Conservation (phyloP, 352 stramenopile genomes). For the Pythium inflatum region DNA sequence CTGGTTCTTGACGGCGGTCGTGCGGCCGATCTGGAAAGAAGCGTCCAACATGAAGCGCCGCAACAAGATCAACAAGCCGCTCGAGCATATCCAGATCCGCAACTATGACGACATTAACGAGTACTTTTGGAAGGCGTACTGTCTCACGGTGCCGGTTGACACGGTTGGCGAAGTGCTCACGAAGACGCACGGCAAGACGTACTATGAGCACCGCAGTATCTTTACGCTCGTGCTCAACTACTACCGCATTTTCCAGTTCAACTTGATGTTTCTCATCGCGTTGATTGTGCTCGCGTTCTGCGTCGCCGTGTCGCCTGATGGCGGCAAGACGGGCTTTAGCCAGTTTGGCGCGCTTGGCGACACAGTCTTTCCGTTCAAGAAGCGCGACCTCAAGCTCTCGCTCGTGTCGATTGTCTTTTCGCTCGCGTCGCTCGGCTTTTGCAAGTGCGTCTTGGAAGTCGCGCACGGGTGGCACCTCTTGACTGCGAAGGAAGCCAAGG, state of each 20-base stretch:
- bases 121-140: slow-evolving; percentile 81
- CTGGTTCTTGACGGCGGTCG: slow-evolving; percentile 66
- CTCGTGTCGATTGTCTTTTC: slow-evolving; percentile 41
- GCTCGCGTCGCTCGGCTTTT: slow-evolving; percentile 33
- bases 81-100: slow-evolving; percentile 82
- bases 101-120: slow-evolving; percentile 92
- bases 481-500: slow-evolving; percentile 28
- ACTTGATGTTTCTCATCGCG: slow-evolving; percentile 51
- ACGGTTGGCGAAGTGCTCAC: slow-evolving; percentile 67
- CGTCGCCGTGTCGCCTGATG: slow-evolving; percentile 39
- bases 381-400: slow-evolving; percentile 48
- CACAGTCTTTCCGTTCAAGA: slow-evolving; percentile 38
- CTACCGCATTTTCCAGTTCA: slow-evolving; percentile 55
- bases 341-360: slow-evolving; percentile 42
- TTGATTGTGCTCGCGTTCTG: slow-evolving; percentile 41
- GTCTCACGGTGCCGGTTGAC: slow-evolving; percentile 71
- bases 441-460: slow-evolving; percentile 45
- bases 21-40: slow-evolving; percentile 79
- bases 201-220: slow-evolving; percentile 85
- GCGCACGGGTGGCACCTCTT: slow-evolving; percentile 48
- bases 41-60: slow-evolving; percentile 75
- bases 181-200: slow-evolving; percentile 80
- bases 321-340: slow-evolving; percentile 37
- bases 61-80: slow-evolving; percentile 19
- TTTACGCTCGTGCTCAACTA: slow-evolving; percentile 51